Evolutionary conservation across 129 eudicot species (phyloP).

Genomic region (Helianthus tuberosus): DNA sequence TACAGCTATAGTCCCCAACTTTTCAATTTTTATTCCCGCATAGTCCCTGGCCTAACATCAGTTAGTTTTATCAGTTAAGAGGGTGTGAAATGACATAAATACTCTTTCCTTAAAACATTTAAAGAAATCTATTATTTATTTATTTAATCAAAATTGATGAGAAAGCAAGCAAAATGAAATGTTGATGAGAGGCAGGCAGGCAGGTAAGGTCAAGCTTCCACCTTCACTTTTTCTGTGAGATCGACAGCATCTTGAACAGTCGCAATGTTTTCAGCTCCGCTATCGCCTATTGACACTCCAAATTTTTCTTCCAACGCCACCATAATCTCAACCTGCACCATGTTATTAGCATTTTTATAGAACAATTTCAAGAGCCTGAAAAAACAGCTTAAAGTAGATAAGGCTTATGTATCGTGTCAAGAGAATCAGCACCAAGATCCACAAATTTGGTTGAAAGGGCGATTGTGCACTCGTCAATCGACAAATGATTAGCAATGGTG

Average conservation of each 20-base stretch:
- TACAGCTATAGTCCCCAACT: too few relatives aligned
- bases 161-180: neutral
- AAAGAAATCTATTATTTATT: too few relatives aligned
- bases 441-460: conserved; percentile 57
- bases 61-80: too few relatives aligned
- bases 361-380: too few relatives aligned
- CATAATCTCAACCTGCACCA: conserved; percentile 62
- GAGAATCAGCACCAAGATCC: conserved; percentile 70
- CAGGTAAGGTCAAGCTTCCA: conserved; percentile 23
- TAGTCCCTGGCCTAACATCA: too few relatives aligned
- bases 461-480: conserved; percentile 53
- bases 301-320: conserved; percentile 66
- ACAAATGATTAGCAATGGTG: conserved; percentile 63
- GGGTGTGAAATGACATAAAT: too few relatives aligned
- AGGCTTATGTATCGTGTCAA: conserved; percentile 48
- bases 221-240: conserved; percentile 61
- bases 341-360: too few relatives aligned
- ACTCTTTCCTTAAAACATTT: too few relatives aligned
- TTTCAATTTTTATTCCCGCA: too few relatives aligned
- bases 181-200: too few relatives aligned
- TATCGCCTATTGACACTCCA: conserved; percentile 62
- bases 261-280: conserved; percentile 62
- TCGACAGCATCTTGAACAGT: conserved; percentile 78
- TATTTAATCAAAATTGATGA: neutral
- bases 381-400: too few relatives aligned